These are phyloP conservation scores for Paramecium primaurelia DNA, from an alignment of 73 alveolate species.

Conservation along the genomic window DNA sequence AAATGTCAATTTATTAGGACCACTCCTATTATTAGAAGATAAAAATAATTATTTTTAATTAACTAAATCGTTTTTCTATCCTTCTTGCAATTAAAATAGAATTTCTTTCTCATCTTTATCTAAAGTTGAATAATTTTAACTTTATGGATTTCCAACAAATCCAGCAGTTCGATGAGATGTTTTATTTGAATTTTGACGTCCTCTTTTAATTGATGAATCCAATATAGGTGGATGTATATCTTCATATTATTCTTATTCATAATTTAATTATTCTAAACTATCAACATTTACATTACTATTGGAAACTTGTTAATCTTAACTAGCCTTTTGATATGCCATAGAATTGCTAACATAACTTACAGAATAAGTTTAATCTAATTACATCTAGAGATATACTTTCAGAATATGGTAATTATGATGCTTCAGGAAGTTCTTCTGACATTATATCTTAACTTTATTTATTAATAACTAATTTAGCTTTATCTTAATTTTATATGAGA, in stretches of 20 bases:
- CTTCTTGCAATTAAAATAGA: neutral
- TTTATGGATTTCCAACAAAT: neutral
- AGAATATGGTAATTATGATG: neutral
- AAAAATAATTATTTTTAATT: neutral
- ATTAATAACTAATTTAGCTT: neutral
- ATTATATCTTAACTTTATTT: neutral
- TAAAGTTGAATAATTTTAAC: neutral
- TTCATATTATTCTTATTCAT: neutral
- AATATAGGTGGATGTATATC: neutral
- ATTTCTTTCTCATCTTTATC: neutral
- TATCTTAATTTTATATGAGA: neutral
- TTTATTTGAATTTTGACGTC: neutral
- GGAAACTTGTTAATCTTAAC: neutral
- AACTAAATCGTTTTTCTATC: neutral
- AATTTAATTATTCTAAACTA: neutral
- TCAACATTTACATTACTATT: constrained; percentile 8
- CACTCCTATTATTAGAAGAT: neutral
- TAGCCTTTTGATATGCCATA: neutral
- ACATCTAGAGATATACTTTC: neutral
- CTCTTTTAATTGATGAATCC: neutral
- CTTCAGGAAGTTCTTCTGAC: neutral
- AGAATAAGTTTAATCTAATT: neutral
- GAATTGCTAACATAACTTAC: neutral
- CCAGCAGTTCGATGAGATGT: neutral
- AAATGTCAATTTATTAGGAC: neutral